Conservation (phyloP, 73 alveolate genomes). For the Uronychia binucleata region DNA sequence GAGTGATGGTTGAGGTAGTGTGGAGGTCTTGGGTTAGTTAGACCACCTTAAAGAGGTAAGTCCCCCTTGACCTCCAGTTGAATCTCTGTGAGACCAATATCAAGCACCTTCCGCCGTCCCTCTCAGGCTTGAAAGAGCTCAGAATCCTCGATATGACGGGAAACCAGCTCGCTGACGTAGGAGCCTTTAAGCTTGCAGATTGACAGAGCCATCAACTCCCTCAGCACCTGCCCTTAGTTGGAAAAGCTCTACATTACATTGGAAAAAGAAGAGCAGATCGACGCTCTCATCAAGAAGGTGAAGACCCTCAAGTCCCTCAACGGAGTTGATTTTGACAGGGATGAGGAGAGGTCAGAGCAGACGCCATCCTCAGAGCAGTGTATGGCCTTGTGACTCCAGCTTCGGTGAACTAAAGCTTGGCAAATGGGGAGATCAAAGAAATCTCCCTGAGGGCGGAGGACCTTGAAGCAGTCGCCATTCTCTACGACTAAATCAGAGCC, state of each 20-base stretch:
- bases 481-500: constrained; percentile 71
- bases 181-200: not conserved
- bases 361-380: not conserved
- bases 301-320: not conserved
- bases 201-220: not conserved
- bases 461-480: constrained; percentile 73
- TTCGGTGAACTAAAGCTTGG: not conserved
- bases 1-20: too few relatives aligned
- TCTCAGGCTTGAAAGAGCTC: not conserved
- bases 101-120: not conserved
- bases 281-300: not conserved
- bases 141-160: not conserved
- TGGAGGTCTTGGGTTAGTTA: not conserved
- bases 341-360: not conserved
- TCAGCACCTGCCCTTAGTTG: not conserved
- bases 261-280: not conserved
- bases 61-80: not conserved
- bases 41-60: not conserved
- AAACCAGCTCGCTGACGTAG: not conserved
- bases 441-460: constrained; percentile 31
- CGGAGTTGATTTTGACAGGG: not conserved
- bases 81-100: not conserved
- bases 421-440: not conserved
- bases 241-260: not conserved
- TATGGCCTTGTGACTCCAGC: not conserved